Evolutionary conservation across 345 rosid genomes (phyloP).

Genomic region (Hibiscus tridactylites): DNA sequence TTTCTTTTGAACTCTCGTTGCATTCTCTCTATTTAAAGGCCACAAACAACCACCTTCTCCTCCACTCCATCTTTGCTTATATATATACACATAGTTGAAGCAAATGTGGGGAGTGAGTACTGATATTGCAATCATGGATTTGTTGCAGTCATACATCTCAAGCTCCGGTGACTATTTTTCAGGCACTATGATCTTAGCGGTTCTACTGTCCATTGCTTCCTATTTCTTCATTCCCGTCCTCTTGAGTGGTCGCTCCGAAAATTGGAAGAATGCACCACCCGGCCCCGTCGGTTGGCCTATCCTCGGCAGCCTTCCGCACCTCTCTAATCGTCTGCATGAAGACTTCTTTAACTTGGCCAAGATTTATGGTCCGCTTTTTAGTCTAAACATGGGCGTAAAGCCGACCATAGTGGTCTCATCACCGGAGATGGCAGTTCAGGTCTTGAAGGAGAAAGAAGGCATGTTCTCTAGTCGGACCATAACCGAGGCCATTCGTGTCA

Average conservation of each 20-base stretch:
- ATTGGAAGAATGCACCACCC: constrained; percentile 17
- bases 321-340: constrained; percentile 3
- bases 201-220: not conserved
- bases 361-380: not conserved
- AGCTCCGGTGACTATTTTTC: not conserved
- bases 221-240: constrained; percentile 10
- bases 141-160: not conserved
- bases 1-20: too few species aligned
- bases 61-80: not conserved
- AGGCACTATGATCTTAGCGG: not conserved
- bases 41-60: not conserved
- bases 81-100: too few species aligned
- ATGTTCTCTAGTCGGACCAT: constrained; percentile 9
- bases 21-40: not conserved
- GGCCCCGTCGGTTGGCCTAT: constrained; percentile 17
- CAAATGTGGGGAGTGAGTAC: not conserved
- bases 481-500: constrained; percentile 11
- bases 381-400: constrained; percentile 8
- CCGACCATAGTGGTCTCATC: constrained; percentile 12
- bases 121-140: not conserved
- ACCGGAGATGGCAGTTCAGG: constrained; percentile 7
- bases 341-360: constrained; percentile 9
- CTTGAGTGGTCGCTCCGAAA: not conserved
- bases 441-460: constrained; percentile 8
- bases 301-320: constrained; percentile 10